Conservation (phyloP, 768 basidiomycete species). For the Crucibulum laeve region DNA sequence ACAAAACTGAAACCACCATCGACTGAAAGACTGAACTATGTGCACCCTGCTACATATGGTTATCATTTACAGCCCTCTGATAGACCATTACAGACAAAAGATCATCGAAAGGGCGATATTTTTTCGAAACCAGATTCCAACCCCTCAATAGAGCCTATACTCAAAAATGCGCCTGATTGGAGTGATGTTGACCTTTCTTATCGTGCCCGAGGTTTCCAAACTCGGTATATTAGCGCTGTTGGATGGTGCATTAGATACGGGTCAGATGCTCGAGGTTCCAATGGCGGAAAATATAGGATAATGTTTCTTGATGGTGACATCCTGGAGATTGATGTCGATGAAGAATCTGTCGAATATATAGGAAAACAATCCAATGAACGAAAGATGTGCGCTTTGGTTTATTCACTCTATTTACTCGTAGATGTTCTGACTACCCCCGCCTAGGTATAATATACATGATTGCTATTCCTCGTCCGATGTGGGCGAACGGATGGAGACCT, state of each 20-base stretch:
- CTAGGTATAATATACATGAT: neutral
- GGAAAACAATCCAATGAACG: conserved; percentile 1
- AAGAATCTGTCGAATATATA: conserved; percentile 35
- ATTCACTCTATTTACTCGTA: neutral
- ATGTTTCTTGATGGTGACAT: conserved; percentile 38
- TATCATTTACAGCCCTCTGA: no score
- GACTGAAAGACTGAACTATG: no score
- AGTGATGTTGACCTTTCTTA: neutral
- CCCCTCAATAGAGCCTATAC: neutral
- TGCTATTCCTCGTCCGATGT: neutral
- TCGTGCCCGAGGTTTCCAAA: neutral
- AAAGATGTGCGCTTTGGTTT: neutral
- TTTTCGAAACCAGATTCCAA: neutral
- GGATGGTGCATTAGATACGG: conserved; percentile 9
- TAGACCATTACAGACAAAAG: neutral
- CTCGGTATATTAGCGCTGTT: neutral
- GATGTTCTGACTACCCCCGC: neutral
- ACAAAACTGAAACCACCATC: neutral
- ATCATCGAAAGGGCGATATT: neutral
- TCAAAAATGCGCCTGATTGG: neutral
- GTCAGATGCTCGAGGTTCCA: conserved; percentile 27
- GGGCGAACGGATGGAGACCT: neutral
- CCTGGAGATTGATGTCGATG: conserved; percentile 38
- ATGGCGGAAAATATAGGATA: conserved; percentile 36
- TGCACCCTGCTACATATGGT: neutral